Evolutionary conservation across 139 green algal species (phyloP).

Genomic region (Eudorina sp.): DNA sequence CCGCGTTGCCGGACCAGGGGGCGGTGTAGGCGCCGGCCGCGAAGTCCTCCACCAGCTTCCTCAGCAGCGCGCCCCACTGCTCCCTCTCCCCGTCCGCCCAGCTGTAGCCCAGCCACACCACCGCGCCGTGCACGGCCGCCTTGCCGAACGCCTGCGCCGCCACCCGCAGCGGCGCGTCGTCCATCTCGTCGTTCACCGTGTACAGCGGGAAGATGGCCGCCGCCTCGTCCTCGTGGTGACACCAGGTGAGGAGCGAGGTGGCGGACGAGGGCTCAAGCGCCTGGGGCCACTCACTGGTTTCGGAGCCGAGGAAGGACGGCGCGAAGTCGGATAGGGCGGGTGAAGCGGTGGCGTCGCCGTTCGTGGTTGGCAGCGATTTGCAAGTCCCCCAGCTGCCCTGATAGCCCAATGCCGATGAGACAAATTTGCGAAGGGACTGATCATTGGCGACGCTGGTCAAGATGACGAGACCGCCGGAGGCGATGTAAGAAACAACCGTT

Average conservation of each 20-base stretch:
- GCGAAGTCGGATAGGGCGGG: not conserved
- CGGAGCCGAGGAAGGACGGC: not conserved
- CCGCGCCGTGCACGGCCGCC: not conserved
- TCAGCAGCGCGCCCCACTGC: not conserved
- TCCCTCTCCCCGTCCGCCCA: not conserved
- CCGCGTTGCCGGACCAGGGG: not conserved
- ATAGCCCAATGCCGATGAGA: not conserved
- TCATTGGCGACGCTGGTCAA: not conserved
- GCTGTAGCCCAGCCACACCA: not conserved
- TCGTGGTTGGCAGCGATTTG: not conserved
- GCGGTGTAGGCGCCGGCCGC: not conserved
- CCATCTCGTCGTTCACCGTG: not conserved
- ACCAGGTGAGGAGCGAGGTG: not conserved
- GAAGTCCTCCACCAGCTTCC: not conserved
- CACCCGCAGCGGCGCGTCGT: not conserved
- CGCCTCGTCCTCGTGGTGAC: not conserved
- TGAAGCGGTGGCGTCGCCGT: not conserved
- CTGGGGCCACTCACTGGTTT: not conserved
- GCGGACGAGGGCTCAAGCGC: not conserved
- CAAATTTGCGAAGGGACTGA: not conserved
- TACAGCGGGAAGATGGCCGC: not conserved
- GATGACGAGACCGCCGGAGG: not conserved
- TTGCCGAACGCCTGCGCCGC: slow-evolving; percentile 16
- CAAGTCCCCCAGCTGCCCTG: not conserved
- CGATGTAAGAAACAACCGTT: too few species aligned